These are phyloP conservation scores for Fusarium transvaalense DNA, from an alignment of 2,329 filamentous ascomycete species.

Conservation along the genomic window DNA sequence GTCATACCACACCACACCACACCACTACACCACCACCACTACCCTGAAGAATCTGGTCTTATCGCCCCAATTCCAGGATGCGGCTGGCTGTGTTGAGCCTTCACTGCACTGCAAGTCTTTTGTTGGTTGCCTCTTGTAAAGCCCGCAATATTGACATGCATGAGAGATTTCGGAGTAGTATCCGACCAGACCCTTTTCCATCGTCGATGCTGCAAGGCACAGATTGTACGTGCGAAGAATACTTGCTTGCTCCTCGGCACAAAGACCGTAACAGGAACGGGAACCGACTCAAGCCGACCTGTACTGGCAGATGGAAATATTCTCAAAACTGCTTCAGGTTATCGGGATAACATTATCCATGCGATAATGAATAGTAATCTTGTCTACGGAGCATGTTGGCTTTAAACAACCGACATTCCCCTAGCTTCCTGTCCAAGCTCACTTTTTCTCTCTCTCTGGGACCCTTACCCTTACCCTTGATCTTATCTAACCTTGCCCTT, in stretches of 20 bases:
- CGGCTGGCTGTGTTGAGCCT: slow-evolving; percentile 27
- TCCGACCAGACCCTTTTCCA: slow-evolving; percentile 9
- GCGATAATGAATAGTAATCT: slow-evolving; percentile 23
- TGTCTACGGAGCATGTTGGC: slow-evolving; percentile 15
- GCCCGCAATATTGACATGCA: slow-evolving; percentile 38
- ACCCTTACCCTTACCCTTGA: slow-evolving; percentile 25
- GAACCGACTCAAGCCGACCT: slow-evolving; percentile 21
- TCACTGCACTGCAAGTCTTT: neutral
- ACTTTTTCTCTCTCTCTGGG: neutral
- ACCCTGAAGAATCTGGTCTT: slow-evolving; percentile 7
- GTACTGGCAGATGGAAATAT: slow-evolving; percentile 9
- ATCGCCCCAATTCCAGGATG: slow-evolving; percentile 33
- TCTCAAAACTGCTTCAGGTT: slow-evolving; percentile 1
- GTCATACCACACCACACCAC: slow-evolving; percentile 31
- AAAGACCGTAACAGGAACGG: neutral
- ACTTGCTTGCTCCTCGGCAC: neutral
- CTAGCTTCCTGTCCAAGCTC: slow-evolving; percentile 19
- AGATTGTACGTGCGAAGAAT: slow-evolving; percentile 9
- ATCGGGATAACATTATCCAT: slow-evolving; percentile 10
- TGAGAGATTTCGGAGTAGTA: slow-evolving; percentile 25
- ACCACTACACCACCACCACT: slow-evolving; percentile 16
- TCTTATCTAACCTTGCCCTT: neutral
- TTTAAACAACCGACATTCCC: slow-evolving; percentile 15
- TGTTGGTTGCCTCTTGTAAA: slow-evolving; percentile 37
- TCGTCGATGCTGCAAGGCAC: slow-evolving; percentile 39